These are phyloP conservation scores for Leishmania amazonensis DNA, from an alignment of 208 protist species.

Conservation along the genomic window DNA sequence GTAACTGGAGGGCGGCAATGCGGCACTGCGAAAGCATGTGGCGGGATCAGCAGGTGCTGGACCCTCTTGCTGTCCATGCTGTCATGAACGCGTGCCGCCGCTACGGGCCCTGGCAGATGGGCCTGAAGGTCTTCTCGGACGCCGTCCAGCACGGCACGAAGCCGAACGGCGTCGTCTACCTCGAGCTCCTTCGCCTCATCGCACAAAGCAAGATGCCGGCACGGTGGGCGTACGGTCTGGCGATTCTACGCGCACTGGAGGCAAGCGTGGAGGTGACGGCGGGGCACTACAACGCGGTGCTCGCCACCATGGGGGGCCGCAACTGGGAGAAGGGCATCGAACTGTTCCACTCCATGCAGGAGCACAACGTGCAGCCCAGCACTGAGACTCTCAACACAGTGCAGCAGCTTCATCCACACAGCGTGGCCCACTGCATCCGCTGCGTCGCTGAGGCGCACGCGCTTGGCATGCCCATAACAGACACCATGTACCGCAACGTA, in stretches of 20 bases:
- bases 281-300: conserved; percentile 84
- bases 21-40: conserved; percentile 70
- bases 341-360: conserved; percentile 80
- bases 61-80: conserved; percentile 70
- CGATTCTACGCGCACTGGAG: conserved; percentile 56
- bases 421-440: conserved; percentile 64
- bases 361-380: conserved; percentile 73
- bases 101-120: conserved; percentile 57
- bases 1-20: conserved; percentile 70
- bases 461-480: conserved; percentile 77
- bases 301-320: conserved; percentile 62
- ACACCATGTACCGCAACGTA: conserved; percentile 79
- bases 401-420: conserved; percentile 51
- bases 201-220: conserved; percentile 41
- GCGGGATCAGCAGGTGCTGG: conserved; percentile 64
- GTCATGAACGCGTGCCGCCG: conserved; percentile 85
- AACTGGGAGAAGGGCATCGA: conserved; percentile 60
- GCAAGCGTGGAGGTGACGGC: conserved; percentile 73
- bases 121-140: conserved; percentile 53
- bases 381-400: conserved; percentile 78
- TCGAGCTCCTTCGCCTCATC: conserved; percentile 78
- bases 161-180: conserved; percentile 80
- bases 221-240: conserved; percentile 60
- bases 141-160: conserved; percentile 51
- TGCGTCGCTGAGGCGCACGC: conserved; percentile 78